These are phyloP conservation scores for Silene latifolia DNA, from an alignment of 148 eudicot species.

Conservation along the genomic window DNA sequence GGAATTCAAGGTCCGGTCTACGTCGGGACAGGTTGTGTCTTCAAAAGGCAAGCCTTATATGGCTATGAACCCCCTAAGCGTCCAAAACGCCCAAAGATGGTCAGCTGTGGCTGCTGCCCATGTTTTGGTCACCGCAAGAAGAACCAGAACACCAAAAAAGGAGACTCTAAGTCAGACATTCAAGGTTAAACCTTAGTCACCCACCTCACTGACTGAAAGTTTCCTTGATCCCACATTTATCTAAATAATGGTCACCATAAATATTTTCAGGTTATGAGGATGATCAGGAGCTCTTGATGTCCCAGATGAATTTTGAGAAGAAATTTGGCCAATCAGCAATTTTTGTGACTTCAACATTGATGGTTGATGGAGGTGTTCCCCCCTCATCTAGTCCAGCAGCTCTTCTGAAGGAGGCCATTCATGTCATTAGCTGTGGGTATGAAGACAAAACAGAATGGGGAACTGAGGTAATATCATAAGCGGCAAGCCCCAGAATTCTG, in stretches of 20 bases:
- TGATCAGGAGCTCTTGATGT: slow-evolving; percentile 74
- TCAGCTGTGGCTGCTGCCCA: slow-evolving; percentile 96
- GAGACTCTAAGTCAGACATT: slow-evolving; percentile 37
- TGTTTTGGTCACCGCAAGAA: slow-evolving; percentile 92
- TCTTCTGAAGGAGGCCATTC: slow-evolving; percentile 94
- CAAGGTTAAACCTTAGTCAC: slow-evolving; percentile 50
- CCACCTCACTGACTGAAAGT: not conserved
- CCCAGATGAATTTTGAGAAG: slow-evolving; percentile 95
- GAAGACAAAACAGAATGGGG: slow-evolving; percentile 99
- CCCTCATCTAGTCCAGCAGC: slow-evolving; percentile 98
- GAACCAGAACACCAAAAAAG: slow-evolving; percentile 55
- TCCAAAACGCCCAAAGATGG: slow-evolving; percentile 95
- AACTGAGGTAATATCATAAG: slow-evolving; percentile 52
- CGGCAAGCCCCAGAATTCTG: not conserved
- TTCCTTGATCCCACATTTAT: slow-evolving; percentile 10
- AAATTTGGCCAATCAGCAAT: slow-evolving; percentile 92
- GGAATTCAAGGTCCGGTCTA: slow-evolving; percentile 97
- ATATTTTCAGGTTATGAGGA: slow-evolving; percentile 50
- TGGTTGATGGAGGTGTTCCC: slow-evolving; percentile 97
- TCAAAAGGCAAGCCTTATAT: slow-evolving; percentile 93
- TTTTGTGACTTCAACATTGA: slow-evolving; percentile 89
- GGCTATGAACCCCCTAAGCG: slow-evolving; percentile 96
- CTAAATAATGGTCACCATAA: not conserved
- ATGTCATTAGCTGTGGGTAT: slow-evolving; percentile 95
- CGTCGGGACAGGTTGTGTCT: slow-evolving; percentile 98